These are phyloP conservation scores for Fusarium illudens DNA, from an alignment of 2,329 filamentous ascomycete genomes.

Conservation along the genomic window DNA sequence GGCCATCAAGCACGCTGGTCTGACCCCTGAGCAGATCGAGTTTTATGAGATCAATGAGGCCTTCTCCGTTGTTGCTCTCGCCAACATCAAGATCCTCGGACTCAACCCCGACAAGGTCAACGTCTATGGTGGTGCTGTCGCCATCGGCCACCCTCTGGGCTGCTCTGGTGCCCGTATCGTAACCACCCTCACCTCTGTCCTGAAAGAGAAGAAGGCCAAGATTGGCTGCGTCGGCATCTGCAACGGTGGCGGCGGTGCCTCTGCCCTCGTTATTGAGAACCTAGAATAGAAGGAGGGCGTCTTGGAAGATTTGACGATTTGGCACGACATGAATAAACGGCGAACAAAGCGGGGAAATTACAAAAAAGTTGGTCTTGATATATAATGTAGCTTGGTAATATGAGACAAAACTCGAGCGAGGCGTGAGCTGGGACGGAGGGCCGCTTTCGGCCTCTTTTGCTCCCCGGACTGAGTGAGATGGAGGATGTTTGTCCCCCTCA, in stretches of 20 bases:
- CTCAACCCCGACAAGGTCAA: slow-evolving; percentile 89
- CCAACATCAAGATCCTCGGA: slow-evolving; percentile 91
- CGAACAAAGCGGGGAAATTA: slow-evolving; percentile 27
- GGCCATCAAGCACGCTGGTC: slow-evolving; percentile 91
- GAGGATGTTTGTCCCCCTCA: too few relatives aligned
- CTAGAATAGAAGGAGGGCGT: slow-evolving; percentile 56
- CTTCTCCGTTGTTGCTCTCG: slow-evolving; percentile 94
- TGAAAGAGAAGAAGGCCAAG: slow-evolving; percentile 91
- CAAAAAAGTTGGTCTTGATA: slow-evolving; percentile 32
- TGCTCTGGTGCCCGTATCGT: slow-evolving; percentile 94
- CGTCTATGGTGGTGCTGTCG: slow-evolving; percentile 92
- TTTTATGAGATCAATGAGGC: slow-evolving; percentile 99
- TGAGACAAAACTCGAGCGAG: background rate
- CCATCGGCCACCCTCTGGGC: slow-evolving; percentile 93
- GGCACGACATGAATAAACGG: slow-evolving; percentile 34
- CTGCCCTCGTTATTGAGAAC: slow-evolving; percentile 88
- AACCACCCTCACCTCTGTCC: slow-evolving; percentile 86
- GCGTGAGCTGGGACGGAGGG: too few relatives aligned
- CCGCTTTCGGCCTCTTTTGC: too few relatives aligned
- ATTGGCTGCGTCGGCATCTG: slow-evolving; percentile 95
- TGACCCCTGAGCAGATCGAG: slow-evolving; percentile 81
- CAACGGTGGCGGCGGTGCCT: slow-evolving; percentile 96
- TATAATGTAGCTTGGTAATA: slow-evolving; percentile 25
- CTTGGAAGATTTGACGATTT: slow-evolving; percentile 35
- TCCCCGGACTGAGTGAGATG: too few relatives aligned